Evolutionary conservation across 352 stramenopile species (phyloP).

Genomic region (Discostella stelligera): DNA sequence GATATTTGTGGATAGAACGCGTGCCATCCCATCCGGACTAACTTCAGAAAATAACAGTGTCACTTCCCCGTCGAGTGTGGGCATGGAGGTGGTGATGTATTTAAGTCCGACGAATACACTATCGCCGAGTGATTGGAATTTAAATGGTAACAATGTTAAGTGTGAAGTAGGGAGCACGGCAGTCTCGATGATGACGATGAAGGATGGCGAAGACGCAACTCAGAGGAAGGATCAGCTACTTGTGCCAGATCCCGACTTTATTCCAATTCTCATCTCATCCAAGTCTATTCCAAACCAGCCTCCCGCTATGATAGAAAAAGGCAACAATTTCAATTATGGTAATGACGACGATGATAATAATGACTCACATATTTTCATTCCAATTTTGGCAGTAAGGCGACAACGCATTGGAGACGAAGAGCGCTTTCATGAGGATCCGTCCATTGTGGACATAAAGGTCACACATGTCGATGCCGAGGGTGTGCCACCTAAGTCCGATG

Average conservation of each 20-base stretch:
- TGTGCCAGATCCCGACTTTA: conserved; percentile 20
- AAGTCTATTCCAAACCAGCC: conserved; percentile 6
- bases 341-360: conserved; percentile 6
- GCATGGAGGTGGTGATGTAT: conserved; percentile 56
- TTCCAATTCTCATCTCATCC: conserved; percentile 19
- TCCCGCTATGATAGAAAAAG: neutral
- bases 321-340: neutral
- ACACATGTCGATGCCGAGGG: conserved; percentile 51
- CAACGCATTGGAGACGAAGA: conserved; percentile 76
- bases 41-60: neutral
- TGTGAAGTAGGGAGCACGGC: neutral
- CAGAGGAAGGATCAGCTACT: neutral
- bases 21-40: conserved; percentile 7
- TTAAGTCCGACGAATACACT: conserved; percentile 27
- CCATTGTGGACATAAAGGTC: conserved; percentile 69
- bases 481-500: conserved; percentile 31
- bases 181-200: neutral
- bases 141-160: neutral
- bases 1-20: conserved; percentile 46
- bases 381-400: conserved; percentile 68
- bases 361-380: conserved; percentile 63
- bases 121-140: neutral
- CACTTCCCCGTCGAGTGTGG: conserved; percentile 38
- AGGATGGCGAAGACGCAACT: neutral
- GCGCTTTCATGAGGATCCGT: conserved; percentile 76